Conservation (phyloP, 2,329 filamentous ascomycete species). For the Calonectria fujianensis region DNA sequence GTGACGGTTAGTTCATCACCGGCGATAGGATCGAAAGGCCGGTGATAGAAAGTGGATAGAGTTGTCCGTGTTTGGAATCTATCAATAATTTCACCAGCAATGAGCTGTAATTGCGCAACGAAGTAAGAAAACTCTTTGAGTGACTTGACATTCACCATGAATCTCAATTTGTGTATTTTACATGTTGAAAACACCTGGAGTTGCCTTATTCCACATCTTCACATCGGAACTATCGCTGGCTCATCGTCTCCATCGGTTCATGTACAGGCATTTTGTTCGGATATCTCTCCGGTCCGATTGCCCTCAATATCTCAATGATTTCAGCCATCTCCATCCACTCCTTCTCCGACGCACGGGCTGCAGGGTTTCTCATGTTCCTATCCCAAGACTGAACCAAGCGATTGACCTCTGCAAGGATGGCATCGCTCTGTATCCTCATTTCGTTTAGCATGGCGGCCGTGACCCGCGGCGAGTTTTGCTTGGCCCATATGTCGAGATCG, state of each 20-base stretch:
- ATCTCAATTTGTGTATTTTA: background rate
- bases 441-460: background rate
- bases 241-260: background rate
- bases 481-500: slow-evolving; percentile 28
- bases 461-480: slow-evolving; percentile 5
- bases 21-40: no score
- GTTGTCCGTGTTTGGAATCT: background rate
- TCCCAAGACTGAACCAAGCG: slow-evolving; percentile 26
- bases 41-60: no score
- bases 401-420: slow-evolving; percentile 31
- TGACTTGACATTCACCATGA: accelerated
- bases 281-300: slow-evolving; percentile 11
- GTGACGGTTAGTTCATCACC: no score
- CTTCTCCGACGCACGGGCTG: background rate
- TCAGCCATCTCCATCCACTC: slow-evolving; percentile 14
- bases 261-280: slow-evolving; percentile 6
- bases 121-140: background rate
- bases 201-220: background rate
- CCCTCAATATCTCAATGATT: slow-evolving; percentile 1
- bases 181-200: background rate
- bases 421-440: slow-evolving; percentile 33
- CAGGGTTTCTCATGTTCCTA: background rate
- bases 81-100: background rate
- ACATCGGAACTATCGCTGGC: background rate
- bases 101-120: background rate